These are phyloP conservation scores for Fusarium musae DNA, from an alignment of 2,329 filamentous ascomycete species.

Conservation along the genomic window DNA sequence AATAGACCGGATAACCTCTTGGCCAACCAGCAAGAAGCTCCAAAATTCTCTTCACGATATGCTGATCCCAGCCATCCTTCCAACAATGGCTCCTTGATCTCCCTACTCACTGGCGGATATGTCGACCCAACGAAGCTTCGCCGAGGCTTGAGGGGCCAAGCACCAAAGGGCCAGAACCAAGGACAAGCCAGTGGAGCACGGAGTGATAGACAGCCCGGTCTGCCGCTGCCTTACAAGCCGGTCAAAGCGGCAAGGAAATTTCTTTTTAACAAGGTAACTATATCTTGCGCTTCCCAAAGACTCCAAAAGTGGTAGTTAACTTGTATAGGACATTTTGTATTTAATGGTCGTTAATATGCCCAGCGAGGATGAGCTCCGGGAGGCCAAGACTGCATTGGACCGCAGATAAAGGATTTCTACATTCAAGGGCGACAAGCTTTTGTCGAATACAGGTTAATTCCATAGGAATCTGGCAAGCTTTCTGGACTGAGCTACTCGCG, in stretches of 20 bases:
- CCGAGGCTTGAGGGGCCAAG: not conserved
- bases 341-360: constrained; percentile 15
- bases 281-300: rapidly evolving
- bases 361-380: not conserved
- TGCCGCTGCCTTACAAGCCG: not conserved
- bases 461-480: too few species aligned
- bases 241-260: constrained; percentile 4
- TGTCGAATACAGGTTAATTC: not conserved
- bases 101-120: constrained; percentile 7
- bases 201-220: not conserved
- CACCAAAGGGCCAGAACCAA: not conserved
- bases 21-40: constrained; percentile 7
- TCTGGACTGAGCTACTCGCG: too few species aligned
- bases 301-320: not conserved
- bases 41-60: constrained; percentile 10
- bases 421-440: not conserved
- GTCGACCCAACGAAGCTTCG: not conserved
- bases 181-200: not conserved
- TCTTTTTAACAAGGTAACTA: constrained; percentile 5
- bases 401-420: not conserved
- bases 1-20: constrained; percentile 1
- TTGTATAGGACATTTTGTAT: constrained; percentile 4
- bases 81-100: constrained; percentile 7
- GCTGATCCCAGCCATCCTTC: constrained; percentile 10
- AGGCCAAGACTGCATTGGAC: constrained; percentile 1